Conservation (phyloP, 305 asterid genomes). For the Solanum hybrid region DNA sequence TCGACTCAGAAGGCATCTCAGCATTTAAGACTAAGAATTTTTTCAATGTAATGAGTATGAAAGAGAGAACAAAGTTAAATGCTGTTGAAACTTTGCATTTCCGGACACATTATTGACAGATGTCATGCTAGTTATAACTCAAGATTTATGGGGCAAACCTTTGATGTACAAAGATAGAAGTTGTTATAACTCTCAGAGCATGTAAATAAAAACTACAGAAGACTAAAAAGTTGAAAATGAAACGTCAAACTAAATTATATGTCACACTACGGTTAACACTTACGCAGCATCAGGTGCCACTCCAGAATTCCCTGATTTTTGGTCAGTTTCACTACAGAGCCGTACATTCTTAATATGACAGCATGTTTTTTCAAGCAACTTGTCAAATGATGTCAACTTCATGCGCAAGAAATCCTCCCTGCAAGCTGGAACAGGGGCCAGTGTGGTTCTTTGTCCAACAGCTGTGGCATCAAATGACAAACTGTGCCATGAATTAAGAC, state of each 20-base stretch:
- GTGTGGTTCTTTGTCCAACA: slow-evolving; percentile 27
- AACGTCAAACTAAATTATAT: neutral
- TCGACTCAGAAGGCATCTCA: neutral
- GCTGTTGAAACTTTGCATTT: neutral
- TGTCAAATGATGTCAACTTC: slow-evolving; percentile 81
- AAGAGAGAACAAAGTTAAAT: neutral
- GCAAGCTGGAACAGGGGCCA: slow-evolving; percentile 81
- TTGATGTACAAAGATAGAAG: neutral
- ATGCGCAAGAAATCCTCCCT: slow-evolving; percentile 81
- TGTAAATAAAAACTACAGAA: neutral
- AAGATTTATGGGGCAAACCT: neutral
- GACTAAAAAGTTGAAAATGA: neutral
- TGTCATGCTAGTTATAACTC: neutral
- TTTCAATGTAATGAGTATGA: neutral
- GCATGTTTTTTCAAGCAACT: slow-evolving; percentile 81
- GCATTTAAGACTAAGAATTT: neutral
- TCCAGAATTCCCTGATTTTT: slow-evolving; percentile 65
- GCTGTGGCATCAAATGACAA: slow-evolving; percentile 34
- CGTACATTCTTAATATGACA: slow-evolving; percentile 77
- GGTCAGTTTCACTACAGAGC: slow-evolving; percentile 78
- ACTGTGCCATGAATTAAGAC: slow-evolving; percentile 29
- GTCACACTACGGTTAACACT: slow-evolving; percentile 16
- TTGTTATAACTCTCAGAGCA: neutral
- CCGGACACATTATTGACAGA: neutral
- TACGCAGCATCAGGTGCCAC: slow-evolving; percentile 99